Base-by-base conservation (phyloP, 352 stramenopile genomes). In the Phytopythium chamaehyphon region DNA sequence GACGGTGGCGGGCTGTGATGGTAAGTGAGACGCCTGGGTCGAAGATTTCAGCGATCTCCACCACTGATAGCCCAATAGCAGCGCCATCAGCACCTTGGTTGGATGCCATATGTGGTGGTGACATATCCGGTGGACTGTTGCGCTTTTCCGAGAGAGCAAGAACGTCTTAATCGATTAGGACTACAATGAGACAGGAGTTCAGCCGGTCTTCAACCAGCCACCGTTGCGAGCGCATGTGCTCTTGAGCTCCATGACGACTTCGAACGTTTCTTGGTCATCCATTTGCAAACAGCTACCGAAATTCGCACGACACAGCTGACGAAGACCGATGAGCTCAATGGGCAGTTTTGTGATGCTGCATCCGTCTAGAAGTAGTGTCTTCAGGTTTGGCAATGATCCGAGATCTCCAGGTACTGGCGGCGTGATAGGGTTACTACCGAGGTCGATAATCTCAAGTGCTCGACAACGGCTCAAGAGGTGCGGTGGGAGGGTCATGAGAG, bases 211-310 rank as follows among this genome's bases (percentile, higher is more conserved):
- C 19, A 87, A 62, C 78, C 78, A 89, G 1, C 78, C 78, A 23
- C 73, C 69, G 57, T 84, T 86, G 11, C 66, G 57, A 31, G 61
- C 55, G 51, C 78, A 89, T 40, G 57, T 78, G 23, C 59, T 55
- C 36, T 67, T 62, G 31, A 88, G 59, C 51, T 76, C 78, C 46
- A 74, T 57, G 43, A 86, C 60, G 14, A 84, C 78, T 47, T 89
- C 78, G 35, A 64, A 81, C 1, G 78, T 89, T 54, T 89, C 78
- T 3, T 78, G 75, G 47, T 87, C 78, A 51, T 83, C 69, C 71
- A 86, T 81, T 22, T 56, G 62, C 37, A 89, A 56, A 15, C 51
- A 59, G 42, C 40, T 62, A 12, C 80, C 80, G n/a, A 91, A 51
- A 33, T 89, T 75, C 6, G 77, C 73, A n/a, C 77, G 73, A 10